Conservation (phyloP, 2,329 filamentous ascomycete genomes). For the Amesomyces nigricolor region DNA sequence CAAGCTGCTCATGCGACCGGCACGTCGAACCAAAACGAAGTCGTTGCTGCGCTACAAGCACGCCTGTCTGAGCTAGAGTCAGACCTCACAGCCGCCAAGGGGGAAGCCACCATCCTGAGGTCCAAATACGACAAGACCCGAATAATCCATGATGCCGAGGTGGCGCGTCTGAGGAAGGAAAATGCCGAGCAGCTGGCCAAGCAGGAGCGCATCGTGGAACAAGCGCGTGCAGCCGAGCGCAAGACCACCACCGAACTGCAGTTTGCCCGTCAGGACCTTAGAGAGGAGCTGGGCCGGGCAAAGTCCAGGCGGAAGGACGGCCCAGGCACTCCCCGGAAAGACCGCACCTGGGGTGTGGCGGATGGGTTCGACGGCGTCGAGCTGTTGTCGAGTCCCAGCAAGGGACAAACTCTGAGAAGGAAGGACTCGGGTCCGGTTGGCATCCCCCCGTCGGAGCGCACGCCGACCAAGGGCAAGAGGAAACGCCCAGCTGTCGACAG, state of each 20-base stretch:
- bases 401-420: slow-evolving; percentile 38
- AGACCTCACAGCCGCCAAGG: slow-evolving; percentile 57
- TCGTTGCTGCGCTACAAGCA: slow-evolving; percentile 45
- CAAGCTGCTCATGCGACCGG: slow-evolving; percentile 27
- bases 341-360: slow-evolving; percentile 53
- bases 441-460: slow-evolving; percentile 44
- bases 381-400: slow-evolving; percentile 49
- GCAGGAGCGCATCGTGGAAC: slow-evolving; percentile 59
- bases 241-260: slow-evolving; percentile 62
- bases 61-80: slow-evolving; percentile 48
- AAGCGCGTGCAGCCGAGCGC: slow-evolving; percentile 58
- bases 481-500: slow-evolving; percentile 63
- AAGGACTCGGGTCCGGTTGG: slow-evolving; percentile 41
- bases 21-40: slow-evolving; percentile 31
- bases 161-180: slow-evolving; percentile 56
- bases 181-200: slow-evolving; percentile 59
- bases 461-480: slow-evolving; percentile 64
- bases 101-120: slow-evolving; percentile 71
- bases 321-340: slow-evolving; percentile 54
- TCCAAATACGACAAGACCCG: slow-evolving; percentile 59
- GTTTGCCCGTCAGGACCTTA: slow-evolving; percentile 67
- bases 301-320: slow-evolving; percentile 40
- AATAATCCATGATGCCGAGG: slow-evolving; percentile 57
- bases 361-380: slow-evolving; percentile 74
- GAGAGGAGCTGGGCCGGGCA: slow-evolving; percentile 50